Evolutionary conservation across 1,284 basidiomycete genomes (phyloP), one percentile per base, ranked within the genome.

Genomic region (Puccinia hordei): DNA sequence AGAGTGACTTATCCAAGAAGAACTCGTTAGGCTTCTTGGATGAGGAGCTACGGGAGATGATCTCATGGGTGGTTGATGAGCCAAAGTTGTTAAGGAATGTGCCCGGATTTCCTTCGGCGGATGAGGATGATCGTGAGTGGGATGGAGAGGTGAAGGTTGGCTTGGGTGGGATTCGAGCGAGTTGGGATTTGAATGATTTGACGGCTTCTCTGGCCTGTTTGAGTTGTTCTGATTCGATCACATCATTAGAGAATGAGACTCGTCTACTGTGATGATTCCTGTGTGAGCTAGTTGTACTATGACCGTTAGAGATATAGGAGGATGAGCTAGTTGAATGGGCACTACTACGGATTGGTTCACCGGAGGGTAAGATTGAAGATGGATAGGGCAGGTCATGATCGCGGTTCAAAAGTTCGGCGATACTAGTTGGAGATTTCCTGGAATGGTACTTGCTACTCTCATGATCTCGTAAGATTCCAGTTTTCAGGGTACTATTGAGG

Each of bases 161-260:
- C 49, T 72, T 72, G 27, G 49, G 19, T n/a, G 2, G 12, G 2
- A 0, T 55, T 55, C 69, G 69, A 55, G 55, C 53, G 44, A 22
- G 12, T 22, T 73, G 33, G 22, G 72, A 44, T n/a, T 63, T 63
- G 33, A 63, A 63, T 5, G 55, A 57, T 46, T 44, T 38, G 35
- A 73, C 53, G 19, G 41, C 71, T 57, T 73, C 72, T 24, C 72
- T 13, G 1, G 72, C 55, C 38, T 44, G 57, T 27, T 73, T 73
- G 22, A 73, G 38, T 46, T 73, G 35, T 1, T 73, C 72, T 2
- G 55, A 73, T 44, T 38, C 72, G 57, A 73, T 73, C 1, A 73
- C 72, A 46, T 73, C 72, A 46, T 61, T 73, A 0, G 72, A 73
- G 35, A 73, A 73, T 1, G 72, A 73, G 72, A 73, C 72, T 22